These are phyloP conservation scores for Nemania sp. DNA, from an alignment of 2,329 filamentous ascomycete species.

Conservation along the genomic window DNA sequence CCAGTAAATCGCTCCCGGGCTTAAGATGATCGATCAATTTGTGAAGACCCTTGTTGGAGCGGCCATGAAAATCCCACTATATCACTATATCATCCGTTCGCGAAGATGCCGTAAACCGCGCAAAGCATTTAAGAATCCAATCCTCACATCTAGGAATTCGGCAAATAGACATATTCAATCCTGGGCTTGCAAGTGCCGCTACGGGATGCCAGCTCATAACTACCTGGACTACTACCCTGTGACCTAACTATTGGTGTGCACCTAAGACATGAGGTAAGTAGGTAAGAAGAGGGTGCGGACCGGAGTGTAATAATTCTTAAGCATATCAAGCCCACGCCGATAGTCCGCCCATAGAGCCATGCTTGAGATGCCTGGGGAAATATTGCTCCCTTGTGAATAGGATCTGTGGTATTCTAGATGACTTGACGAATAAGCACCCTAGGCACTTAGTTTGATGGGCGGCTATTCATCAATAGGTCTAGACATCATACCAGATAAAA, in stretches of 20 bases:
- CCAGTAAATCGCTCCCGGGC: constrained; percentile 6
- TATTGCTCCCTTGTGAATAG: constrained; percentile 5
- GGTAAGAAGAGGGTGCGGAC: constrained; percentile 10
- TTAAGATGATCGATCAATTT: constrained; percentile 2
- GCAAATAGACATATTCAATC: constrained; percentile 24
- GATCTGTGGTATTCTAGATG: constrained; percentile 1
- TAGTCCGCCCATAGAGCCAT: not conserved
- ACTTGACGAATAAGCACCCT: constrained; percentile 6
- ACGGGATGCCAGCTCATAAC: constrained; percentile 32
- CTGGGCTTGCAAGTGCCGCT: constrained; percentile 14
- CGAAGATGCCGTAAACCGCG: constrained; percentile 2
- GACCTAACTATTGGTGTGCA: constrained; percentile 23
- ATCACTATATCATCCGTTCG: constrained; percentile 5
- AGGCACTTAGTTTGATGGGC: not conserved
- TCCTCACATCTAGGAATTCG: constrained; percentile 17
- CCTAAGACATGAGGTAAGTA: constrained; percentile 23
- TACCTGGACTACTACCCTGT: constrained; percentile 13
- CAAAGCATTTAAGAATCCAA: constrained; percentile 22
- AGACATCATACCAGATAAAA: not conserved
- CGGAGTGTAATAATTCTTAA: constrained; percentile 12
- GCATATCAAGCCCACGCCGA: constrained; percentile 11
- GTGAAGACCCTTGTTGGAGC: not conserved
- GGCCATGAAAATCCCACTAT: constrained; percentile 2
- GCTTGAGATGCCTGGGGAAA: constrained; percentile 7
- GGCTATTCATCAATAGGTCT: constrained; percentile 14